These are phyloP conservation scores for Populus deltoides DNA, from an alignment of 345 rosid genomes.

Conservation along the genomic window DNA sequence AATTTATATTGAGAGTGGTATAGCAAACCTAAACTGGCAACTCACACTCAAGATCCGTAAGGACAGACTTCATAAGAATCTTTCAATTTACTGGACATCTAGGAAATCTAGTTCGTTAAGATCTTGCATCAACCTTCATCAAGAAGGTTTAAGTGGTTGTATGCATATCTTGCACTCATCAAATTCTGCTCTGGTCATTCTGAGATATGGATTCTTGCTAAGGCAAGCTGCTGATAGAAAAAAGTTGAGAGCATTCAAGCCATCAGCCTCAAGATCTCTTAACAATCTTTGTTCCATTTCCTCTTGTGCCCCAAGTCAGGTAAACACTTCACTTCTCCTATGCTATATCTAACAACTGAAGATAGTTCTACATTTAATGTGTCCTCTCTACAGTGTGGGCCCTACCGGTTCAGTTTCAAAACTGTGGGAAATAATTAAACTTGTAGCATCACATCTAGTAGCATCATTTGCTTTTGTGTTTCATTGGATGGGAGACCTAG, in stretches of 20 bases:
- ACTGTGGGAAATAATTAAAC: neutral
- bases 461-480: neutral
- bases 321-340: too few species aligned
- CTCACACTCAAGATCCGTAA: constrained; percentile 78
- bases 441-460: neutral
- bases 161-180: constrained; percentile 92
- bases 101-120: constrained; percentile 68
- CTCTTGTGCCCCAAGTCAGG: too few species aligned
- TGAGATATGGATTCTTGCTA: neutral
- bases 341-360: constrained; percentile 3
- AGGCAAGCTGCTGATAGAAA: neutral
- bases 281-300: neutral
- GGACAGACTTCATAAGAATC: constrained; percentile 86
- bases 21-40: constrained; percentile 82
- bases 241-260: neutral
- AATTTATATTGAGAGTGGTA: constrained; percentile 61
- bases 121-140: constrained; percentile 88
- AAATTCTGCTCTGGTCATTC: constrained; percentile 58
- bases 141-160: constrained; percentile 75
- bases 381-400: neutral
- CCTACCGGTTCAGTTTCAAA: neutral
- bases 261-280: neutral
- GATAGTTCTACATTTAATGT: neutral
- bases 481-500: neutral
- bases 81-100: constrained; percentile 77